Evolutionary conservation across 192 early-diverging fungal species (phyloP).

Genomic region (Geranomyces variabilis): DNA sequence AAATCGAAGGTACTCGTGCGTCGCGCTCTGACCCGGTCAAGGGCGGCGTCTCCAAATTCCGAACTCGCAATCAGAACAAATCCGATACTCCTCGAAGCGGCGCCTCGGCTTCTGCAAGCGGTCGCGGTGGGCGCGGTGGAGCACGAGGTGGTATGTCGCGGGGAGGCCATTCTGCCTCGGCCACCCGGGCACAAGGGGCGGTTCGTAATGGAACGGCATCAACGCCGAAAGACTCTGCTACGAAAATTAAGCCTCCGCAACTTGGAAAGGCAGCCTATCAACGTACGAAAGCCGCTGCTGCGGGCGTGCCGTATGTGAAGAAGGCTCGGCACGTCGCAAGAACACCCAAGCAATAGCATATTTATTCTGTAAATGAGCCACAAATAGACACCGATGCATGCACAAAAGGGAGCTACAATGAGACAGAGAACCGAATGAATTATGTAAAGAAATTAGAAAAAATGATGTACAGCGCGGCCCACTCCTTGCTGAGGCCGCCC

Average conservation of each 20-base stretch:
- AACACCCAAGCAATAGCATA: neutral
- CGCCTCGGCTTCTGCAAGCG: neutral
- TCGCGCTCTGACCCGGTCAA: conserved; percentile 13
- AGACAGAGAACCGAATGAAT: too few relatives aligned
- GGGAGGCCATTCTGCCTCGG: neutral
- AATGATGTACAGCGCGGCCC: too few relatives aligned
- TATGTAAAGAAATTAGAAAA: too few relatives aligned
- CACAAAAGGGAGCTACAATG: too few relatives aligned
- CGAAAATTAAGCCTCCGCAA: neutral
- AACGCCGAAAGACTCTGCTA: neutral
- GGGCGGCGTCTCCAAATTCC: conserved; percentile 12
- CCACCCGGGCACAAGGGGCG: neutral
- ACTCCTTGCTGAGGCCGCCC: too few relatives aligned
- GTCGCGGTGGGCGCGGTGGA: neutral
- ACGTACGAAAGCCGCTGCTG: neutral
- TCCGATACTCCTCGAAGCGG: neutral
- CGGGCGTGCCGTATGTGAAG: neutral
- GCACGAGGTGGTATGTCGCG: neutral
- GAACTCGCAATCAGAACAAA: neutral
- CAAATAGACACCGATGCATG: too few relatives aligned
- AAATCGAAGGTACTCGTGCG: neutral
- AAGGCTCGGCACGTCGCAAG: neutral
- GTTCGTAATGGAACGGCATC: neutral
- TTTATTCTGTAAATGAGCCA: neutral
- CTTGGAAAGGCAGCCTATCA: neutral